phyloP scores from a whole-genome alignment of 495 filamentous ascomycete species.

The Penicillium samsonianum region DNA sequence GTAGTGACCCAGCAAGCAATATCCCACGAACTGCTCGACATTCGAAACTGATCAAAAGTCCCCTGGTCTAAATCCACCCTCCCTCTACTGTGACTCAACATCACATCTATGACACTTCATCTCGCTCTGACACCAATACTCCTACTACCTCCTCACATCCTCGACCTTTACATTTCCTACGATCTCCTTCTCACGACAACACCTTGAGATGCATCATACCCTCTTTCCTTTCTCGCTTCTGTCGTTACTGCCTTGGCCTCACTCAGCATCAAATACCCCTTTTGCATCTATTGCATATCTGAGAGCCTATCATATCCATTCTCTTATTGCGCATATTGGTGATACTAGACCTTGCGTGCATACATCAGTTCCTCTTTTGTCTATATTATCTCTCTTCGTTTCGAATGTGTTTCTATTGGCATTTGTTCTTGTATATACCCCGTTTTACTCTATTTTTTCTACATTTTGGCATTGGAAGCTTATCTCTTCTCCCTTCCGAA shows the following conservation, averaged over 20 bases:
- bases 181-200: slow-evolving; percentile 1
- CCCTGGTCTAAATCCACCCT: background rate
- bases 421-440: slow-evolving; percentile 11
- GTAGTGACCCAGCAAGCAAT: background rate
- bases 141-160: background rate
- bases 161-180: background rate
- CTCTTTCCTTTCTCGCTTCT: background rate
- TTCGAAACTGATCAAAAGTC: slow-evolving; percentile 21
- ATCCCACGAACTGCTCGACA: slow-evolving; percentile 12
- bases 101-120: background rate
- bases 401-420: background rate
- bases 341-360: background rate
- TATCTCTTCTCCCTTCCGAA: background rate
- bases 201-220: slow-evolving; percentile 10
- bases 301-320: slow-evolving; percentile 5
- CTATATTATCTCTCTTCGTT: background rate
- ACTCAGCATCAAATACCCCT: slow-evolving; percentile 5
- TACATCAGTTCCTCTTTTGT: background rate
- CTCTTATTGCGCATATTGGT: background rate
- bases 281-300: slow-evolving; percentile 9
- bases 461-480: background rate
- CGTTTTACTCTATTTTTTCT: background rate
- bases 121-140: slow-evolving; percentile 1
- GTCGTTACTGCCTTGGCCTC: background rate
- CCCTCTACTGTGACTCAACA: slow-evolving; percentile 1